A percentile compares a stretch with the other conserved stretches of the same genome.
Evolutionary conservation across 345 rosid species (phyloP).

Genomic region (Pistacia vera): DNA sequence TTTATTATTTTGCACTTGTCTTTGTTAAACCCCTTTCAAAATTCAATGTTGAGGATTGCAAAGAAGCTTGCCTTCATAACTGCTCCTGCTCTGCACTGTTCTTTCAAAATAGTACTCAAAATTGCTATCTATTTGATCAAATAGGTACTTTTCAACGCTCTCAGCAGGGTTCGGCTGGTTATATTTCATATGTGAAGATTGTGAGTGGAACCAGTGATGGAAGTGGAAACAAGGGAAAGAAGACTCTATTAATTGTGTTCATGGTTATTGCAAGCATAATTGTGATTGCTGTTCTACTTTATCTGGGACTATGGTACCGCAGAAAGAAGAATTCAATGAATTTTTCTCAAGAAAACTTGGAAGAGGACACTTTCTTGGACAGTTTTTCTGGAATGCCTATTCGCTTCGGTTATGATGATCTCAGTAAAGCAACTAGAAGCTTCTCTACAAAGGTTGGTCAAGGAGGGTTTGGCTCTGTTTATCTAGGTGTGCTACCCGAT

Average conservation of each 20-base stretch:
- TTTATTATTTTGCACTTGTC: slow-evolving; percentile 52
- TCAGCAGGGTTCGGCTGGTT: slow-evolving; percentile 31
- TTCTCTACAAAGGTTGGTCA: slow-evolving; percentile 48
- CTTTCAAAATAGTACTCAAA: slow-evolving; percentile 40
- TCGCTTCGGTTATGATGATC: slow-evolving; percentile 45
- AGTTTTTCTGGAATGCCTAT: slow-evolving; percentile 34
- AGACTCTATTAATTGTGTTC: slow-evolving; percentile 17
- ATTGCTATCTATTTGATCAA: slow-evolving; percentile 53
- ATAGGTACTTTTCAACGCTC: slow-evolving; percentile 46
- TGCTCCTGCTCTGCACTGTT: slow-evolving; percentile 57
- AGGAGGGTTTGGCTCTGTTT: slow-evolving; percentile 63
- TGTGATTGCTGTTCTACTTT: slow-evolving; percentile 36
- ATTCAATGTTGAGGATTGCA: slow-evolving; percentile 39
- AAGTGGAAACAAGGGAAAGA: background rate
- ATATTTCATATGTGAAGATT: slow-evolving; percentile 42
- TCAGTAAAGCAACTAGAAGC: slow-evolving; percentile 40
- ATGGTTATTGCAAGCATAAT: slow-evolving; percentile 32
- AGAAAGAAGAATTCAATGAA: slow-evolving; percentile 23
- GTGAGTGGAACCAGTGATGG: slow-evolving; percentile 14
- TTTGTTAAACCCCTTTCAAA: slow-evolving; percentile 39
- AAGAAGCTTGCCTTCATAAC: slow-evolving; percentile 46
- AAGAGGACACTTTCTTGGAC: slow-evolving; percentile 42
- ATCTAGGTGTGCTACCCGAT: slow-evolving; percentile 38
- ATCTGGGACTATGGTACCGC: slow-evolving; percentile 33
- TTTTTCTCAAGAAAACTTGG: slow-evolving; percentile 27